A percentile compares a stretch with the other conserved stretches of the same genome.
These are phyloP conservation scores for Nemania bipapillata DNA, from an alignment of 2,329 filamentous ascomycete genomes.

Conservation along the genomic window DNA sequence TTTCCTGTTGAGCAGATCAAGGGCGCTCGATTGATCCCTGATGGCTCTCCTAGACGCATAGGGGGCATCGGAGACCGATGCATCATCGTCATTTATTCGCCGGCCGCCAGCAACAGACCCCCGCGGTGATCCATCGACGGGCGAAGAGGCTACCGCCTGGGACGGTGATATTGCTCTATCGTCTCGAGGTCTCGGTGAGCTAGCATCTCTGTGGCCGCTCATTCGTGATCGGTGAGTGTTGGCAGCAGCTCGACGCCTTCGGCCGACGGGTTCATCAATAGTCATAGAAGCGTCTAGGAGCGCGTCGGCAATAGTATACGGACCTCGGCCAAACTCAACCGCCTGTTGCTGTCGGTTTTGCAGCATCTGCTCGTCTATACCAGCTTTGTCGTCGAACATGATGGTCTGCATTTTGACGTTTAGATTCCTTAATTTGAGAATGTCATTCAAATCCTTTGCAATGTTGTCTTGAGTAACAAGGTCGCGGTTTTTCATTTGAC, in stretches of 20 bases:
- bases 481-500: conserved; percentile 73
- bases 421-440: conserved; percentile 79
- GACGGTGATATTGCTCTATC: conserved; percentile 46
- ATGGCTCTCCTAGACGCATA: conserved; percentile 60
- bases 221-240: conserved; percentile 63
- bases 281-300: conserved; percentile 91
- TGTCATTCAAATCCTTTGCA: conserved; percentile 68
- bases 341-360: conserved; percentile 49
- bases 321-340: conserved; percentile 54
- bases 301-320: conserved; percentile 88
- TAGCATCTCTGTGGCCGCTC: conserved; percentile 51
- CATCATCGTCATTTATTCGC: conserved; percentile 50
- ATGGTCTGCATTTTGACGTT: conserved; percentile 87
- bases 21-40: conserved; percentile 68
- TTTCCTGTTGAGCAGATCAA: conserved; percentile 68
- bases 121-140: conserved; percentile 54
- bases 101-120: conserved; percentile 51
- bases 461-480: conserved; percentile 56
- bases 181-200: conserved; percentile 54
- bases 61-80: conserved; percentile 55
- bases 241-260: conserved; percentile 62
- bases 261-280: conserved; percentile 74
- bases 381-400: conserved; percentile 83
- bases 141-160: conserved; percentile 46
- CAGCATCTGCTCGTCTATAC: conserved; percentile 58